Percentiles rank a stretch among this genome's conserved stretches.
These are phyloP conservation scores for Carex littledalei DNA, from an alignment of 176 grass and related monocot species.

Conservation along the genomic window DNA sequence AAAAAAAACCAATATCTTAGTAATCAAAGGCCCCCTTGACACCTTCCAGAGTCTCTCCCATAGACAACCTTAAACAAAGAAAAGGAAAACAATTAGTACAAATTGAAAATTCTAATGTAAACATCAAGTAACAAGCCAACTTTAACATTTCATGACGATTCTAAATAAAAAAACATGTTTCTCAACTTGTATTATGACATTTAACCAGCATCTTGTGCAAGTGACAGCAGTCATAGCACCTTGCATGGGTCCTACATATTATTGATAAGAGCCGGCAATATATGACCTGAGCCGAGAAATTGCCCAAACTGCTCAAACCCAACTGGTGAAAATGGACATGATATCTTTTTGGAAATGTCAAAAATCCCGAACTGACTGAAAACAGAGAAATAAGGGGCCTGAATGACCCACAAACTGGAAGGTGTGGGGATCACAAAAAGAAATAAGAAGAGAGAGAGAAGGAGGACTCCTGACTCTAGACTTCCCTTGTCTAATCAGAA, in stretches of 20 bases:
- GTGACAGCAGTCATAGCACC: background rate
- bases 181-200: background rate
- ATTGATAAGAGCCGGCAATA: background rate
- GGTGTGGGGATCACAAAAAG: background rate
- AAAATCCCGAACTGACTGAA: background rate
- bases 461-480: background rate
- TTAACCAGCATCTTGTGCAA: background rate
- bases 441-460: background rate
- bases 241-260: background rate
- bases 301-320: background rate
- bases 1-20: background rate
- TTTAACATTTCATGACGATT: background rate
- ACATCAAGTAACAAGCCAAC: background rate
- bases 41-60: slow-evolving; percentile 39
- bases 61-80: slow-evolving; percentile 20
- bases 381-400: background rate
- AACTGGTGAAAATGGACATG: background rate
- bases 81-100: background rate
- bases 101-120: background rate
- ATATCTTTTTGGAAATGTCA: background rate
- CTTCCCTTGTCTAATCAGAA: background rate
- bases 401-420: background rate
- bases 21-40: slow-evolving; percentile 32
- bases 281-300: background rate
- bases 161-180: background rate